Percentiles rank a stretch among this genome's conserved stretches.
These are phyloP conservation scores for Lophiotrema nucula DNA, from an alignment of 495 filamentous ascomycete genomes.

Conservation along the genomic window DNA sequence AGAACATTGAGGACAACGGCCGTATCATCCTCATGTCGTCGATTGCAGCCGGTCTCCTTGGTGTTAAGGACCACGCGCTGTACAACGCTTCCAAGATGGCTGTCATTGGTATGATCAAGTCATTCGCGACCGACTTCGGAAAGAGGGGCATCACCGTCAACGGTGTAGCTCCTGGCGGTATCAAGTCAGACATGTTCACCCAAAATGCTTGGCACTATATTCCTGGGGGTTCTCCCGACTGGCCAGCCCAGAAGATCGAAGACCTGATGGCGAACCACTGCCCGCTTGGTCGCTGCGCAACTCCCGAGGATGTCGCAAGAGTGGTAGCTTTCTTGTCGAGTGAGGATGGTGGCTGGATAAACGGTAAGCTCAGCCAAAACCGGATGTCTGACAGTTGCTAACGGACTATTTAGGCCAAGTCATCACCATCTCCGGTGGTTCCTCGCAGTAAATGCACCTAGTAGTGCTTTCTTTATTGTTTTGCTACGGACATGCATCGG, in stretches of 20 bases:
- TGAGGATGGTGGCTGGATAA: constrained; percentile 61
- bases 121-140: constrained; percentile 72
- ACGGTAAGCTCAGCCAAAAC: too few relatives aligned
- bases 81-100: constrained; percentile 78
- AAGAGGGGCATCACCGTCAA: constrained; percentile 73
- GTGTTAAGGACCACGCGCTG: constrained; percentile 69
- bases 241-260: constrained; percentile 46
- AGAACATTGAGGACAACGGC: constrained; percentile 65
- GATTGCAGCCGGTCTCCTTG: constrained; percentile 54
- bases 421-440: constrained; percentile 47
- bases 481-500: background rate
- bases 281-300: constrained; percentile 55
- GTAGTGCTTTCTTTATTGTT: background rate
- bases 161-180: constrained; percentile 70
- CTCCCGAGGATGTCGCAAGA: constrained; percentile 58
- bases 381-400: constrained; percentile 25
- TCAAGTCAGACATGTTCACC: constrained; percentile 78
- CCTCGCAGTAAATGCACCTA: constrained; percentile 39
- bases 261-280: constrained; percentile 45
- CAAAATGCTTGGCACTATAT: constrained; percentile 66
- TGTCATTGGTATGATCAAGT: constrained; percentile 74
- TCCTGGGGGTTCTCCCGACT: constrained; percentile 43
- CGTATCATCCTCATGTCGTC: constrained; percentile 65
- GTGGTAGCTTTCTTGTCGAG: constrained; percentile 57
- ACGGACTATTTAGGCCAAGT: constrained; percentile 44